These are phyloP conservation scores for Crithidia bombi DNA, from an alignment of 208 protist species.

Conservation along the genomic window DNA sequence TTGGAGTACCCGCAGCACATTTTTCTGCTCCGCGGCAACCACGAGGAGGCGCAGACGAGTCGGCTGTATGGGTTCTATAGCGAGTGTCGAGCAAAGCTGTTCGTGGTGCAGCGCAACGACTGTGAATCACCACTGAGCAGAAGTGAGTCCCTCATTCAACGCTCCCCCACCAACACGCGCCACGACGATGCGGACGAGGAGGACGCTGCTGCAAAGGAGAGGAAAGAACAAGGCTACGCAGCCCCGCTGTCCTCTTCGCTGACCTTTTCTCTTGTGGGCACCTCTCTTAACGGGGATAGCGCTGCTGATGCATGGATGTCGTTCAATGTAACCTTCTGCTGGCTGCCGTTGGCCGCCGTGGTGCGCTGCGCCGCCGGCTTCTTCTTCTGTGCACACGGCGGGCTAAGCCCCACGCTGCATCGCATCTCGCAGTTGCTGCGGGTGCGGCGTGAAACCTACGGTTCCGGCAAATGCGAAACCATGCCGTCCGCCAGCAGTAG, in stretches of 20 bases:
- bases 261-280: slow-evolving; percentile 1
- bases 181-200: not conserved
- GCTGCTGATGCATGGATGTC: slow-evolving; percentile 58
- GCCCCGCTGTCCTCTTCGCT: not conserved
- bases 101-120: slow-evolving; percentile 8
- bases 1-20: slow-evolving; percentile 87
- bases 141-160: slow-evolving; percentile 22
- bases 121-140: not conserved
- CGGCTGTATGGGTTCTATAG: slow-evolving; percentile 88
- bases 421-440: slow-evolving; percentile 49
- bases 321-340: slow-evolving; percentile 86
- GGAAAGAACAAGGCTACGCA: not conserved
- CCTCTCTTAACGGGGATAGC: not conserved
- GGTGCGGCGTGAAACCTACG: slow-evolving; percentile 72
- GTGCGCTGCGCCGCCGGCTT: slow-evolving; percentile 68
- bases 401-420: slow-evolving; percentile 69
- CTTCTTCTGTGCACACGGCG: slow-evolving; percentile 89
- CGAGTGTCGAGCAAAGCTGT: slow-evolving; percentile 77
- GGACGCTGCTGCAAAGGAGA: not conserved
- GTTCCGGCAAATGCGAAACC: slow-evolving; percentile 32
- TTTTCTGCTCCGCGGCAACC: slow-evolving; percentile 90
- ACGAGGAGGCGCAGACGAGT: slow-evolving; percentile 87
- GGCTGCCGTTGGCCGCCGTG: slow-evolving; percentile 83
- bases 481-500: slow-evolving; percentile 16
- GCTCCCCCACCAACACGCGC: not conserved